A percentile compares a stretch with the other conserved stretches of the same genome.
Conservation (phyloP, 2,329 filamentous ascomycete genomes). For the Purpureocillium takamizusanense region DNA sequence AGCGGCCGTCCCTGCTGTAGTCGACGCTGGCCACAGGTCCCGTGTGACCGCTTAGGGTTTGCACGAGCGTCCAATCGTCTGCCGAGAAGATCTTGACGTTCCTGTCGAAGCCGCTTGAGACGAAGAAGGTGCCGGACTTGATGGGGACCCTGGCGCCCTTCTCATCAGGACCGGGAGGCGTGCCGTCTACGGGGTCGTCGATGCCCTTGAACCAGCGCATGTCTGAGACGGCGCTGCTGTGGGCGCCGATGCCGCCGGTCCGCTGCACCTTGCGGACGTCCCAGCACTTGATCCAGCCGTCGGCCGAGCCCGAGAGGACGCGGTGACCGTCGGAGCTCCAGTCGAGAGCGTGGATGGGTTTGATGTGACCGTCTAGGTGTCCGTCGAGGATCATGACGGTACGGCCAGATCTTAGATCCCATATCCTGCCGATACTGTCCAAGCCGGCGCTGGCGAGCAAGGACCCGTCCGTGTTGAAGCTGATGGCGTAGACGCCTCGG, state of each 20-base stretch:
- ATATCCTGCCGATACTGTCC: conserved; percentile 89
- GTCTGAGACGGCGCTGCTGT: conserved; percentile 86
- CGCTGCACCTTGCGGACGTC: conserved; percentile 83
- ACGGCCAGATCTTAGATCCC: conserved; percentile 86
- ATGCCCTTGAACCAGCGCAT: conserved; percentile 86
- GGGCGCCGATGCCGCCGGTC: conserved; percentile 79
- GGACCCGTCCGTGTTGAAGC: conserved; percentile 86
- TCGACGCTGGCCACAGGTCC: conserved; percentile 89
- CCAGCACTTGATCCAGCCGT: conserved; percentile 98
- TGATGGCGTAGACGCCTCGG: conserved; percentile 81
- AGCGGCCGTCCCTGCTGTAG: conserved; percentile 74
- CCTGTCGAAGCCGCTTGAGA: conserved; percentile 86
- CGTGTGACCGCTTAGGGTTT: conserved; percentile 81
- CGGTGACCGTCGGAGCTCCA: conserved; percentile 89
- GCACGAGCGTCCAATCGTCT: conserved; percentile 88
- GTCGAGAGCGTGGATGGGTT: conserved; percentile 86
- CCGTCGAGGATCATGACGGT: conserved; percentile 94
- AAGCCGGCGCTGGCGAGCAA: conserved; percentile 85
- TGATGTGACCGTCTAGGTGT: conserved; percentile 71
- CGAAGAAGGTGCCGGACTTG: conserved; percentile 85
- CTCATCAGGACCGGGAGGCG: conserved; percentile 50
- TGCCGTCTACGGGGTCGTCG: conserved; percentile 61
- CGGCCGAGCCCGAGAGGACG: conserved; percentile 84
- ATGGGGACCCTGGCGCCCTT: conserved; percentile 63
- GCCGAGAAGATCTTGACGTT: conserved; percentile 94